Evolutionary conservation across 2,329 filamentous ascomycete species (phyloP).

Genomic region (Fusarium irregulare): DNA sequence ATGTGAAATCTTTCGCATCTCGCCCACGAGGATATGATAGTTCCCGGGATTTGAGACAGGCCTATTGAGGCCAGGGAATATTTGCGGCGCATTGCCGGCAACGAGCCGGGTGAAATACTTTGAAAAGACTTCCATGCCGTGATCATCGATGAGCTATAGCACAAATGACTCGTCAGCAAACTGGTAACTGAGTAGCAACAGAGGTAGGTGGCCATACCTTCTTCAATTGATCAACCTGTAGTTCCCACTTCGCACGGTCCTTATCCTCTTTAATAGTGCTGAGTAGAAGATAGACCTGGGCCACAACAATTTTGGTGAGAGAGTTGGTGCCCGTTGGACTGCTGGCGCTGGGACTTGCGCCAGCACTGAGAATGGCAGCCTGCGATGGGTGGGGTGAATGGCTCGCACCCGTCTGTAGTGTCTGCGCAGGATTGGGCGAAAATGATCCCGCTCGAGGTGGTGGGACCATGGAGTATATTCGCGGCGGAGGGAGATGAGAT

Average conservation of each 20-base stretch:
- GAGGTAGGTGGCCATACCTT: constrained; percentile 69
- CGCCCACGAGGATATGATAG: constrained; percentile 82
- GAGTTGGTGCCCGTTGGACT: constrained; percentile 73
- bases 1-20: constrained; percentile 86
- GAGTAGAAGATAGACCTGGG: constrained; percentile 93
- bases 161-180: constrained; percentile 35
- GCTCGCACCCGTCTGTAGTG: constrained; percentile 66
- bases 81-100: constrained; percentile 88
- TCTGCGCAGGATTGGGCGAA: constrained; percentile 70
- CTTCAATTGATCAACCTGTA: constrained; percentile 89
- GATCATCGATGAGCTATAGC: constrained; percentile 86
- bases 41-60: constrained; percentile 80
- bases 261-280: constrained; percentile 96
- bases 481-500: constrained; percentile 47
- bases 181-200: neutral
- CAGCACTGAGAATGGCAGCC: constrained; percentile 67
- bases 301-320: constrained; percentile 92
- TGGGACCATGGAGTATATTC: constrained; percentile 66
- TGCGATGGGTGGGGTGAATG: constrained; percentile 69
- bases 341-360: constrained; percentile 70
- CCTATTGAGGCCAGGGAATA: constrained; percentile 84
- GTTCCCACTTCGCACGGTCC: constrained; percentile 89
- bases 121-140: constrained; percentile 99
- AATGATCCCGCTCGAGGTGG: constrained; percentile 72
- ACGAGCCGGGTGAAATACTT: constrained; percentile 96